A percentile compares a stretch with the other conserved stretches of the same genome.
Evolutionary conservation across 176 grass and related monocot genomes (phyloP).

Genomic region (Musa troglodytarum): DNA sequence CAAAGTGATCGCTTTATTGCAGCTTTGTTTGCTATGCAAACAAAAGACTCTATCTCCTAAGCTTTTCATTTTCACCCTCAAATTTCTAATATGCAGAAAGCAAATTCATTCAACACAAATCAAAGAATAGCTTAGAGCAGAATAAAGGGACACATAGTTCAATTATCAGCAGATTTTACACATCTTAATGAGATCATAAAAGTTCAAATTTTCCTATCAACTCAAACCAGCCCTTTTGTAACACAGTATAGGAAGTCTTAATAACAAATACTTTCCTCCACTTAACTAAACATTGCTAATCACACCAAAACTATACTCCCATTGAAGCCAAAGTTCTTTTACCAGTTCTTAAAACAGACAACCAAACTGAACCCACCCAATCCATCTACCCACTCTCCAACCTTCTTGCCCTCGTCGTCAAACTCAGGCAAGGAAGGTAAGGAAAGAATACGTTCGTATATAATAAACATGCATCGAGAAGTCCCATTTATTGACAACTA

Average conservation of each 20-base stretch:
- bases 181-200: not conserved
- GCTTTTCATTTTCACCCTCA: not conserved
- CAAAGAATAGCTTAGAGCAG: not conserved
- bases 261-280: not conserved
- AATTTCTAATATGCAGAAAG: not conserved
- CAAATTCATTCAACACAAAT: no score
- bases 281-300: not conserved
- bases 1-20: not conserved
- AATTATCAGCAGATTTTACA: not conserved
- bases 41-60: not conserved
- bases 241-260: not conserved
- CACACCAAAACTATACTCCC: not conserved
- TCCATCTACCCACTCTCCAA: not conserved
- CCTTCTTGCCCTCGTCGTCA: not conserved
- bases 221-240: not conserved
- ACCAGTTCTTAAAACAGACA: not conserved
- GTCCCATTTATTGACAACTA: not conserved
- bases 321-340: not conserved
- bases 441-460: not conserved
- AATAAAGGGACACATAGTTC: not conserved
- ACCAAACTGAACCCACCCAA: not conserved
- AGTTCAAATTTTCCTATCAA: not conserved
- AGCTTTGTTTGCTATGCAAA: not conserved
- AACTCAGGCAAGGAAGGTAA: not conserved
- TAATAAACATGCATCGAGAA: not conserved